phyloP scores from a whole-genome alignment of 2,329 filamentous ascomycete genomes.

The Colletotrichum acutatum region DNA sequence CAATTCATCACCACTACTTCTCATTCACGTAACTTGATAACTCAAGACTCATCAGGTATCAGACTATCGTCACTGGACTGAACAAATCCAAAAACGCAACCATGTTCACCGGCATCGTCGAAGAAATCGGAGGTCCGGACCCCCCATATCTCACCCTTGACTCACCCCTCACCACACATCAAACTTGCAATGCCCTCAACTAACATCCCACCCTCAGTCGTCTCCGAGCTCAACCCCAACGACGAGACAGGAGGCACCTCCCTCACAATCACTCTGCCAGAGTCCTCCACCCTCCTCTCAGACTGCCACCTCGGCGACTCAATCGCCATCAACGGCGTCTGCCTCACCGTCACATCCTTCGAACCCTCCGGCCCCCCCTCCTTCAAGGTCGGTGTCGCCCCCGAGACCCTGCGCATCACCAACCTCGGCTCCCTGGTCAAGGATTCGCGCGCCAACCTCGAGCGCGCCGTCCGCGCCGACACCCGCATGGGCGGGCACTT shows the following conservation, averaged over 20 bases:
- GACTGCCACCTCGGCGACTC: constrained; percentile 92
- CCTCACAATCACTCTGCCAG: constrained; percentile 81
- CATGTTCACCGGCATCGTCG: constrained; percentile 98
- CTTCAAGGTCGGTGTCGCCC: constrained; percentile 95
- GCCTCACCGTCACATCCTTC: constrained; percentile 83
- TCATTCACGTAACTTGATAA: neutral
- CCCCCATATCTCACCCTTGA: constrained; percentile 36
- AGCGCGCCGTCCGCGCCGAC: constrained; percentile 88
- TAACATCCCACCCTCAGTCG: constrained; percentile 65
- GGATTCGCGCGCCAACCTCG: constrained; percentile 84
- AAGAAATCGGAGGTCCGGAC: constrained; percentile 88
- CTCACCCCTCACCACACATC: constrained; percentile 14
- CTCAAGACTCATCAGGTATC: too few species aligned
- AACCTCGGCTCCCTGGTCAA: constrained; percentile 83
- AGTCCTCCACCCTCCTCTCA: constrained; percentile 77
- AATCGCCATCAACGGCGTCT: constrained; percentile 95
- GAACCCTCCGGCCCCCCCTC: constrained; percentile 48
- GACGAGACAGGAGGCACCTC: constrained; percentile 90
- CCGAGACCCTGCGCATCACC: constrained; percentile 94
- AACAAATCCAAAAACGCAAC: constrained; percentile 14
- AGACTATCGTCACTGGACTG: too few species aligned
- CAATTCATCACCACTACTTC: neutral
- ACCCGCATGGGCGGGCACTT: constrained; percentile 99
- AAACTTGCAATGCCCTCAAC: constrained; percentile 17
- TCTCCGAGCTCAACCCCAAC: constrained; percentile 82